Conservation (phyloP, 208 protist genomes). For the Leishmania aethiopica region DNA sequence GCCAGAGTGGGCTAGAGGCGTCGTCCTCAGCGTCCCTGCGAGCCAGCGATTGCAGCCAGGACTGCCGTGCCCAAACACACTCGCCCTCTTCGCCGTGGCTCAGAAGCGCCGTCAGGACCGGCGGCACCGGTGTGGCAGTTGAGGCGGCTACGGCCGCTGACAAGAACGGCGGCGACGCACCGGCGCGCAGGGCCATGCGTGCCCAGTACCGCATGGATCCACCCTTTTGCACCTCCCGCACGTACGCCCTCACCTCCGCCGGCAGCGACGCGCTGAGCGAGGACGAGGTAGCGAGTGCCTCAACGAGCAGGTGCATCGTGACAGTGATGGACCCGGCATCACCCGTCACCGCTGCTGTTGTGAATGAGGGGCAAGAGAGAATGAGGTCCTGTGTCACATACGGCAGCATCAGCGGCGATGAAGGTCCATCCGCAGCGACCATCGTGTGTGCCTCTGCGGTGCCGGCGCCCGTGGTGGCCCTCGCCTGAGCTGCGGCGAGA, state of each 20-base stretch:
- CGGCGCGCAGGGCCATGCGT: conserved; percentile 4
- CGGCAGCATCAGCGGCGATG: conserved; percentile 14
- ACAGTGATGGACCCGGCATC: not conserved
- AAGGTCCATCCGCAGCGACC: not conserved
- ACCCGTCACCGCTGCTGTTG: not conserved
- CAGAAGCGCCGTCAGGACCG: conserved; percentile 1
- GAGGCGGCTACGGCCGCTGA: conserved; percentile 19
- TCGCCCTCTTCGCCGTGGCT: not conserved
- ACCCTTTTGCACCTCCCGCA: conserved; percentile 15
- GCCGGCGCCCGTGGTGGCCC: conserved; percentile 3
- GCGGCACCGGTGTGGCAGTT: conserved; percentile 3
- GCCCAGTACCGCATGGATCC: conserved; percentile 15
- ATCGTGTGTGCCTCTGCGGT: not conserved
- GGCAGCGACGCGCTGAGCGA: conserved; percentile 7
- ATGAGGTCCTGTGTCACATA: conserved; percentile 22
- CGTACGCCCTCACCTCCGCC: conserved; percentile 22
- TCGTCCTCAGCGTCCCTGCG: not conserved
- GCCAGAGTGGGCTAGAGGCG: not conserved
- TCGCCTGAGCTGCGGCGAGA: conserved; percentile 35
- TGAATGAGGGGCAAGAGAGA: conserved; percentile 1
- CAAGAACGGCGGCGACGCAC: conserved; percentile 25
- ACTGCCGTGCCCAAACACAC: conserved; percentile 7
- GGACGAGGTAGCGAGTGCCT: not conserved
- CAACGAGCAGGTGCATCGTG: conserved; percentile 18
- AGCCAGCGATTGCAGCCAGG: not conserved